Conservation (phyloP, 371 early-diverging fungal species). For the Capillidium rhysosporum region DNA sequence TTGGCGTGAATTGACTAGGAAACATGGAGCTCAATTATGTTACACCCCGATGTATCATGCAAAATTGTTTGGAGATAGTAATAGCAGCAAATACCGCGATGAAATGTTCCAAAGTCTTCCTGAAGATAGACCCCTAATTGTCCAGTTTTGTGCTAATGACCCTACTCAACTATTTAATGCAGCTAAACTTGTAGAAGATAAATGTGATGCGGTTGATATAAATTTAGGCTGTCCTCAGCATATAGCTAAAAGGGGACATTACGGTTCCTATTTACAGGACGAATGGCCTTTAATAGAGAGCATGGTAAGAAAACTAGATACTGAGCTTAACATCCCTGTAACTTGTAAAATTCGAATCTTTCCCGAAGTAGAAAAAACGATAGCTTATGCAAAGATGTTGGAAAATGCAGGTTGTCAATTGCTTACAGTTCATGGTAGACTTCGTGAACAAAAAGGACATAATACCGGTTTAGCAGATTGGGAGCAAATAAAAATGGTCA, state of each 20-base stretch:
- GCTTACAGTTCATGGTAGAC: slow-evolving; percentile 91
- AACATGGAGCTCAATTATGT: slow-evolving; percentile 83
- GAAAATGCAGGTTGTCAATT: slow-evolving; percentile 85
- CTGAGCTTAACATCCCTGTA: slow-evolving; percentile 80
- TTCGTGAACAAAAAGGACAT: slow-evolving; percentile 93
- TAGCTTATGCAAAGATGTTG: slow-evolving; percentile 93
- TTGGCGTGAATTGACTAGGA: slow-evolving; percentile 79
- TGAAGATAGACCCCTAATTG: slow-evolving; percentile 76
- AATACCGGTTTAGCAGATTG: slow-evolving; percentile 95
- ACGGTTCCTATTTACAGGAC: slow-evolving; percentile 93
- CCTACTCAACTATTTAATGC: slow-evolving; percentile 69
- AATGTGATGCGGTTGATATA: slow-evolving; percentile 92
- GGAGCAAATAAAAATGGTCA: slow-evolving; percentile 88
- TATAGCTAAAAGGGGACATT: slow-evolving; percentile 87
- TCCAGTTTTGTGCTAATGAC: slow-evolving; percentile 98
- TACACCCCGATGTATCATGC: slow-evolving; percentile 99
- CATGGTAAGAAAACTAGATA: slow-evolving; percentile 49
- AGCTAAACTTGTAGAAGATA: slow-evolving; percentile 59
- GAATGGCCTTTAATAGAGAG: slow-evolving; percentile 79
- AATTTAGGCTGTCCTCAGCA: slow-evolving; percentile 98
- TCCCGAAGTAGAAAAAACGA: slow-evolving; percentile 74
- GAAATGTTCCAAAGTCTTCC: slow-evolving; percentile 58
- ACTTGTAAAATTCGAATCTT: slow-evolving; percentile 97
- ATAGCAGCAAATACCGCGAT: slow-evolving; percentile 33
- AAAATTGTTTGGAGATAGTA: slow-evolving; percentile 45